These are phyloP conservation scores for Talaromyces trachyspermus DNA, from an alignment of 495 filamentous ascomycete genomes.

Conservation along the genomic window DNA sequence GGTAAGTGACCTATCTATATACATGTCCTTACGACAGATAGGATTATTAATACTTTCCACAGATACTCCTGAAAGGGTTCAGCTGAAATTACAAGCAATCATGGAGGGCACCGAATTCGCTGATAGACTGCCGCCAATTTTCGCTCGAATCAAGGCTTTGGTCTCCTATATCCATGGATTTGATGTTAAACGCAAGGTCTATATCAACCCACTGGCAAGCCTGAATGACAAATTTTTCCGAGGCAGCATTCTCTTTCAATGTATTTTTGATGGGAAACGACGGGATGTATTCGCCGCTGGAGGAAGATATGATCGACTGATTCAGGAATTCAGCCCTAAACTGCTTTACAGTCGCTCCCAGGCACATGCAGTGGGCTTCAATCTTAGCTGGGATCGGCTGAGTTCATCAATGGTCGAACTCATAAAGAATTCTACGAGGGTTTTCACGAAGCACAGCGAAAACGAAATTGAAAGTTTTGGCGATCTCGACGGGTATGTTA, in stretches of 20 bases:
- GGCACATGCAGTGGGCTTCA: conserved; percentile 82
- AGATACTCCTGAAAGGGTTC: conserved; percentile 68
- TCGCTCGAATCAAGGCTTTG: conserved; percentile 71
- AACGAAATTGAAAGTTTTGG: conserved; percentile 44
- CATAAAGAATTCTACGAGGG: conserved; percentile 51
- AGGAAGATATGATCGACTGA: conserved; percentile 84
- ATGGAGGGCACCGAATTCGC: conserved; percentile 64
- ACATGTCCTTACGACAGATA: background rate
- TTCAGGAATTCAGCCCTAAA: conserved; percentile 44
- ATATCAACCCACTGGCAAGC: conserved; percentile 77
- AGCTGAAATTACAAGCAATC: conserved; percentile 60
- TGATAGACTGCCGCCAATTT: conserved; percentile 60
- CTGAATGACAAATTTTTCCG: conserved; percentile 90
- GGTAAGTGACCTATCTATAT: conserved; percentile 36
- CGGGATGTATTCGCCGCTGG: conserved; percentile 87
- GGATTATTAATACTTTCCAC: conserved; percentile 2
- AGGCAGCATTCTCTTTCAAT: conserved; percentile 84
- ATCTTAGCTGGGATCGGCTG: conserved; percentile 79
- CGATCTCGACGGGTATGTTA: conserved; percentile 54
- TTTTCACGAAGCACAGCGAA: conserved; percentile 58
- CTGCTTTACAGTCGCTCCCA: conserved; percentile 31
- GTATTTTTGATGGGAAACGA: conserved; percentile 79
- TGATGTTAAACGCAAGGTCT: conserved; percentile 68
- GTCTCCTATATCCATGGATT: conserved; percentile 69
- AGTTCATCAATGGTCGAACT: conserved; percentile 58